Conservation (phyloP, 768 basidiomycete species). For the Tulasnella sp. region DNA sequence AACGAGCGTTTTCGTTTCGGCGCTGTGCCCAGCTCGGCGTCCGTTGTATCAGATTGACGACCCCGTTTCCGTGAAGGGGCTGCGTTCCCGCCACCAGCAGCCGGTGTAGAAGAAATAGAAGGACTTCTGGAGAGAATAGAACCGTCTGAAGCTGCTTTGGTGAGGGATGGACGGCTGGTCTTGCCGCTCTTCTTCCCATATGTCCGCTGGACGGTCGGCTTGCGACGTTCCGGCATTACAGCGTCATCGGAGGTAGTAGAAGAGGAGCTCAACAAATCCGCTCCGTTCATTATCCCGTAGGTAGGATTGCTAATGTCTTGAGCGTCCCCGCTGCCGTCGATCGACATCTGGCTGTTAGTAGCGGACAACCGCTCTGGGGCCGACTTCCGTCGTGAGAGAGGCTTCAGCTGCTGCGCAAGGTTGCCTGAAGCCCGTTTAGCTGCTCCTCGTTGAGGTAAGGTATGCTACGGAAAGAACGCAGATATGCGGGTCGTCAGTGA, state of each 20-base stretch:
- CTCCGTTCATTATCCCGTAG: neutral
- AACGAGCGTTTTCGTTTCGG: neutral
- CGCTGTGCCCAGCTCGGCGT: neutral
- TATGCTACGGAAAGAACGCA: neutral
- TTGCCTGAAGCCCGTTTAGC: slow-evolving; percentile 3
- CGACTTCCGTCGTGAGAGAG: slow-evolving; percentile 1
- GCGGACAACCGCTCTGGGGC: slow-evolving; percentile 1
- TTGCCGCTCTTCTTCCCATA: slow-evolving; percentile 4
- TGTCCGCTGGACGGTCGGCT: neutral
- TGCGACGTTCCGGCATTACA: neutral
- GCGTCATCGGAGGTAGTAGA: neutral
- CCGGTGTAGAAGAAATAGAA: neutral
- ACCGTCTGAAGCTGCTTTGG: neutral
- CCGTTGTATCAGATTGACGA: neutral
- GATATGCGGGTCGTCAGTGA: neutral
- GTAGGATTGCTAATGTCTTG: neutral
- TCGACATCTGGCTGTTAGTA: neutral
- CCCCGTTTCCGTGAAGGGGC: neutral
- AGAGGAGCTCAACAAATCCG: neutral
- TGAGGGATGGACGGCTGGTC: neutral
- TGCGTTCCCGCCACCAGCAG: neutral
- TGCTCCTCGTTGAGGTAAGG: slow-evolving; percentile 15
- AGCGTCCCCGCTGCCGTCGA: neutral
- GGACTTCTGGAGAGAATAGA: neutral
- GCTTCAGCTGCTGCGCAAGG: slow-evolving; percentile 14